Percentiles rank a stretch among this genome's conserved stretches.
phyloP scores from a whole-genome alignment of 805 yeast species.

The Komagataella phaffii region DNA sequence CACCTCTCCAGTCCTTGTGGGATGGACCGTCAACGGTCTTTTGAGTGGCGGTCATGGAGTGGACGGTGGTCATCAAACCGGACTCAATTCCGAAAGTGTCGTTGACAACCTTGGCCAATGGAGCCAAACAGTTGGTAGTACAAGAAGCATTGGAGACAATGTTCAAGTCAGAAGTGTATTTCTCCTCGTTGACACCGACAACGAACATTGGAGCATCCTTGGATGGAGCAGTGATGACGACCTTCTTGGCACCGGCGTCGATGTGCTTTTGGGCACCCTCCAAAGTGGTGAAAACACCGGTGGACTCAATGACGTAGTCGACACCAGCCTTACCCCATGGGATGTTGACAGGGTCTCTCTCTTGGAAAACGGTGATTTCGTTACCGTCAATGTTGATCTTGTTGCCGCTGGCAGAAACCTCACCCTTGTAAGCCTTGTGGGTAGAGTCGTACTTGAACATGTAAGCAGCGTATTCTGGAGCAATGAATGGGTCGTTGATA shows the following conservation, averaged over 20 bases:
- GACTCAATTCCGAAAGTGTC: constrained; percentile 79
- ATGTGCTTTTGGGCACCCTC: constrained; percentile 79
- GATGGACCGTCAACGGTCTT: constrained; percentile 96
- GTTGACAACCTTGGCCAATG: constrained; percentile 81
- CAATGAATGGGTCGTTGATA: constrained; percentile 85
- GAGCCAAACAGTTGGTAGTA: constrained; percentile 93
- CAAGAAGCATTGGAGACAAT: constrained; percentile 90
- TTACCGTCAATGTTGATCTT: constrained; percentile 57
- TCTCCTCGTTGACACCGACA: constrained; percentile 76
- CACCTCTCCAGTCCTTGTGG: constrained; percentile 98
- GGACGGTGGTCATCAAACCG: constrained; percentile 94
- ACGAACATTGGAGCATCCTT: constrained; percentile 93
- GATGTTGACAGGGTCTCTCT: constrained; percentile 73
- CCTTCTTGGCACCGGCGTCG: constrained; percentile 90
- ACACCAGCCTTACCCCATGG: constrained; percentile 84
- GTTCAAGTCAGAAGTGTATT: constrained; percentile 61
- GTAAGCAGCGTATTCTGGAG: constrained; percentile 84
- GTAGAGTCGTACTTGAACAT: constrained; percentile 94
- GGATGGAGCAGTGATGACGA: constrained; percentile 89
- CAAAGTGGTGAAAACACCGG: constrained; percentile 81
- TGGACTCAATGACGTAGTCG: constrained; percentile 82
- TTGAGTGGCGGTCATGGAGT: constrained; percentile 93
- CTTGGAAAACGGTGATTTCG: constrained; percentile 56
- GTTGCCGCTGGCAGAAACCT: constrained; percentile 44
- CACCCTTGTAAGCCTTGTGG: constrained; percentile 77